Conservation (phyloP, 2,329 filamentous ascomycete species). For the Pseudocercospora fuligena region DNA sequence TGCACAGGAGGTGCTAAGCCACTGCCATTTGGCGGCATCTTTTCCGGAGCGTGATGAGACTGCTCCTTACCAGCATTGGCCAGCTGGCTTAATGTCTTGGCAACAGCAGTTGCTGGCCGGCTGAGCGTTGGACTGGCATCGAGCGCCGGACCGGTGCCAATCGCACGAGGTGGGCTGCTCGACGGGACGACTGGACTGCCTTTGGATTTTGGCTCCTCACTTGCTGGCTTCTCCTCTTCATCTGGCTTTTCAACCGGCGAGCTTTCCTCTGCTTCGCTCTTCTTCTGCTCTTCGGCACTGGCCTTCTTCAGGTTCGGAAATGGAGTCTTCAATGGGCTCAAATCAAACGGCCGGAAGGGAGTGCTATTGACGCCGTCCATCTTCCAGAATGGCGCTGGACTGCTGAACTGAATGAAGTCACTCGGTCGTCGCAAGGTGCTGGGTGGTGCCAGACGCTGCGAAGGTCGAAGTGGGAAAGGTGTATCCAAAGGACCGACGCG, state of each 20-base stretch:
- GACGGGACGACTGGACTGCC: conserved; percentile 41
- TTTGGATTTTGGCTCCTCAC: conserved; percentile 27
- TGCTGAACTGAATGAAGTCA: conserved; percentile 84
- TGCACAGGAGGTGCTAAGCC: conserved; percentile 25
- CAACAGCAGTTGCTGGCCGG: conserved; percentile 38
- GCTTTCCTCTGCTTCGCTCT: conserved; percentile 28
- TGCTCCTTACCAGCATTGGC: conserved; percentile 25
- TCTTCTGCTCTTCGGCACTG: conserved; percentile 30
- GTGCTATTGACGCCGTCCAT: conserved; percentile 80
- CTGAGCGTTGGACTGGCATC: conserved; percentile 41
- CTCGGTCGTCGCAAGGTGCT: conserved; percentile 81
- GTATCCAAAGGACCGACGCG: conserved; percentile 43
- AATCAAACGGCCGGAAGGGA: conserved; percentile 51
- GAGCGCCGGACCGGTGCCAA: conserved; percentile 24
- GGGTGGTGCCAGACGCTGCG: conserved; percentile 74
- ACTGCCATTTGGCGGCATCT: conserved; percentile 27
- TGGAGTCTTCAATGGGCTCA: conserved; percentile 46
- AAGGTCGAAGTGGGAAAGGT: conserved; percentile 44
- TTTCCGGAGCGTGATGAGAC: conserved; percentile 21
- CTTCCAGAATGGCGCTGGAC: conserved; percentile 87
- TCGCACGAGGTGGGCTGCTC: conserved; percentile 36
- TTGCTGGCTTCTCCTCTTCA: conserved; percentile 24
- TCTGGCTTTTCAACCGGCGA: conserved; percentile 26
- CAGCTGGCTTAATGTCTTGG: conserved; percentile 40
- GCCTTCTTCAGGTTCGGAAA: conserved; percentile 40